Evolutionary conservation across 345 rosid genomes (phyloP), one percentile per base, ranked within the genome.

Genomic region (Laguncularia racemosa): DNA sequence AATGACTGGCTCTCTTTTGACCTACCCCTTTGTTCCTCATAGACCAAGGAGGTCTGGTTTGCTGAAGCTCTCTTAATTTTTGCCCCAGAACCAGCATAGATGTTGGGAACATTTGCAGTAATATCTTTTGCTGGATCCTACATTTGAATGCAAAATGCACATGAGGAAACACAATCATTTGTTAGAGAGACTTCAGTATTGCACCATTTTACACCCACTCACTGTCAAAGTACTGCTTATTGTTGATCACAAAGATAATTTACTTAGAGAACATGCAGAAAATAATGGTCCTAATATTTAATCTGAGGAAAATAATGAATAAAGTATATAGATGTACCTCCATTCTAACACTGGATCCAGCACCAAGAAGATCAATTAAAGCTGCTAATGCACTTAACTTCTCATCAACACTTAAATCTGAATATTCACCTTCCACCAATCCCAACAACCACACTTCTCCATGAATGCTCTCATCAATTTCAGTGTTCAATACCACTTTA

Each of bases 401-500:
- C 75, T 93, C 99, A 26, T 80, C 90, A 62, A 89, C 79, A 74
- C 85, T 82, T 72, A 89, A 65, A 73, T 79, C 89, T 46, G 91
- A 81, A 84, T 93, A 93, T 79, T 93, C 99, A 20, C 96, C 95
- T 71, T 93, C 99, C 88, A 81, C 75, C 45, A 89, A 83, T 64
- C 97, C 99, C 61, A 87, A 72, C 69, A 93, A 65, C 97, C 99
- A 93, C 52, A 83, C 82, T 61, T 87, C 97, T 74, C 97, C 99
- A 6, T 81, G 84, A 64, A 75, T 81, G 77, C 96, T 87, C 81
- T 93, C 99, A 82, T 93, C 99, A 75, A 93, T 89, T 79, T 93
- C 99, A 64, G 68, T 71, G 62, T 76, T 53, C 16, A 79, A 64
- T 16, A 70, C 69, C 55, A 79, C 26, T 67, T 55, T 65, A 45